These are phyloP conservation scores for Ceratocystis smalleyi DNA, from an alignment of 2,329 filamentous ascomycete species.

Conservation along the genomic window DNA sequence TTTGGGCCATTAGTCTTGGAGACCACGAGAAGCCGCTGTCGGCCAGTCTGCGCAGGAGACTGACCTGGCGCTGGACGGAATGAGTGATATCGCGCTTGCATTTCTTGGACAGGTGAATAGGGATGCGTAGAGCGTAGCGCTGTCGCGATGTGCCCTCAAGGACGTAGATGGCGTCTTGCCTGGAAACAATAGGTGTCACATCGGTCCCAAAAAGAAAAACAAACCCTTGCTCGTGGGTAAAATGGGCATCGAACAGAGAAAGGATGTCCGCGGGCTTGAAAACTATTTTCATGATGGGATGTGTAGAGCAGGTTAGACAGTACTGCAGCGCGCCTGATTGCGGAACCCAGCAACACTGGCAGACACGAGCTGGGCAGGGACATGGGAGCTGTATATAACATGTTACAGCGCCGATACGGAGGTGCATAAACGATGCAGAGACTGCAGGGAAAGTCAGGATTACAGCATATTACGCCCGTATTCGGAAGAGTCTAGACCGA, in stretches of 20 bases:
- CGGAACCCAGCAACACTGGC: neutral
- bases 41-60: slow-evolving; percentile 4
- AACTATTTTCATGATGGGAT: neutral
- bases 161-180: slow-evolving; percentile 7
- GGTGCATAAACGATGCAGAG: neutral
- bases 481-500: neutral
- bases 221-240: slow-evolving; percentile 8
- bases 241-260: neutral
- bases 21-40: slow-evolving; percentile 15
- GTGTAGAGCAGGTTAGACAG: neutral
- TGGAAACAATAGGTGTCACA: neutral
- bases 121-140: slow-evolving; percentile 11
- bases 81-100: neutral
- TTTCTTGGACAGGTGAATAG: neutral
- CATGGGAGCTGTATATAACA: neutral
- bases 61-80: neutral
- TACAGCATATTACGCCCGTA: neutral
- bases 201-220: slow-evolving; percentile 1
- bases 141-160: slow-evolving; percentile 9
- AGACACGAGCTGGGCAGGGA: neutral
- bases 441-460: neutral
- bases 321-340: neutral
- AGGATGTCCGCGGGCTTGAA: slow-evolving; percentile 15
- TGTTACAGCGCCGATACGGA: neutral
- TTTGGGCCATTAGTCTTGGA: slow-evolving; percentile 10